Base-by-base conservation (phyloP, 257 asterid genomes). In the Linderniella brevidens region DNA sequence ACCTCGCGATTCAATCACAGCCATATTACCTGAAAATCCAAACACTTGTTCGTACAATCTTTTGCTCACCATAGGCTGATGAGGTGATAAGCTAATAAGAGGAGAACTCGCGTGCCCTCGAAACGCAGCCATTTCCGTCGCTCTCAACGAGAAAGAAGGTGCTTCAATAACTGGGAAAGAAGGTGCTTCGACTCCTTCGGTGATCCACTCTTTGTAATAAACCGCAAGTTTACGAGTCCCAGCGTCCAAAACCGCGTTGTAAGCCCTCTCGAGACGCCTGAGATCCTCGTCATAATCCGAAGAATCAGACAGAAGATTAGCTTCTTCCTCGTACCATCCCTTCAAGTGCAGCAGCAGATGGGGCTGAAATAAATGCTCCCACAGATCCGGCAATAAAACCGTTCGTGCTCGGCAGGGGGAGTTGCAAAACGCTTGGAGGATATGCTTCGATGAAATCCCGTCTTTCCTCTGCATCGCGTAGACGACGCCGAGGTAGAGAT, bases 171-270 rank as follows among this genome's bases (percentile, higher is more conserved):
- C 32, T 17, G 93, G 95, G 49, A 75, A 17, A 0, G 67, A 53
- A 20, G 93, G 85, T 46, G 69, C 74, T 61, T 67, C 85, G 25
- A 49, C 66, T 41, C 82, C 92, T 43, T 73, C 82, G 1, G 70
- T 72, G 53, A 84, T 65, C 93, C 95, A 84, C 54, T 75, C 82
- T 47, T 80, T 84, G 66, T 84, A 84, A 61, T 84, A 84, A 62
- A 58, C 50, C 38, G 95, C 82, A 52, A 75, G 69, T 50, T 48
- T 68, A 40, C 19, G 60, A 39, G 95, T 85, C 37, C 82, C 80
- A 0, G 61, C 66, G 64, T 85, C 95, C 59, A 85, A 41, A 65
- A 58, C 63, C 55, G 71, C 78, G 6, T 66, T 65, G 40, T 73
- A 75, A n/a, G 56, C 56, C 56, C 58, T 71, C 50, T 69, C 78